Evolutionary conservation across 176 grass and related monocot species (phyloP), one percentile per base, ranked within the genome.

Genomic region (Aegilops bicornis): DNA sequence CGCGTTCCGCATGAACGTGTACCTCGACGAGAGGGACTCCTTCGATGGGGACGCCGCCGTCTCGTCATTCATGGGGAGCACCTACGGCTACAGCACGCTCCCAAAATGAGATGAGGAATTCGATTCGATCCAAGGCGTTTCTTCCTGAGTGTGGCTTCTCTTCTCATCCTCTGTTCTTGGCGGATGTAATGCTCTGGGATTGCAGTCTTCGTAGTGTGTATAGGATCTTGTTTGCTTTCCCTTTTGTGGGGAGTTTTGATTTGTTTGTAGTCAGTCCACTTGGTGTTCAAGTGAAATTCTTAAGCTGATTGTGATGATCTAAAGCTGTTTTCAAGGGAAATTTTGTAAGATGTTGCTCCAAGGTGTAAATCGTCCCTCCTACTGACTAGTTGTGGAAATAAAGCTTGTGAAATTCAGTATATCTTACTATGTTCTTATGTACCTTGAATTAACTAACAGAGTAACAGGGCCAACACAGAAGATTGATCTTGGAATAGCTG

Each of bases 21-120:
- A 89, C 87, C 75, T 99, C 24, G 97, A 99, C 45, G 97, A 96
- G 88, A 79, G 81, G 66, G 97, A 96, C 29, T 84, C 85, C 0
- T 90, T 81, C 64, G 92, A 89, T 10, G 90, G 67, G 17, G 90
- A 89, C 17, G 90, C 82, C 24, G 90, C 89, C 7, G 79, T 93
- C 47, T 60, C 80, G 1, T 97, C 95, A 0, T 91, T 90, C 59
- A 91, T 85, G 20, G 88, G 89, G 10, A 80, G 48, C 76, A 70
- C 79, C 17, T 89, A 84, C 81, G 85, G 81, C 10, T 83, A 86
- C 69, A 65, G 86, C 56, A 40, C 77, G n/a, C 89, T 93, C 42
- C 81, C 94, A 5, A 84, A 40, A 83, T 80, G 64, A 85, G 50
- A 83, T 71, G 70, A 81, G 6, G 4, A 47, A n/a, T n/a, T n/a